Evolutionary conservation across 2,329 filamentous ascomycete species (phyloP).

Genomic region (Colletotrichum sp.): DNA sequence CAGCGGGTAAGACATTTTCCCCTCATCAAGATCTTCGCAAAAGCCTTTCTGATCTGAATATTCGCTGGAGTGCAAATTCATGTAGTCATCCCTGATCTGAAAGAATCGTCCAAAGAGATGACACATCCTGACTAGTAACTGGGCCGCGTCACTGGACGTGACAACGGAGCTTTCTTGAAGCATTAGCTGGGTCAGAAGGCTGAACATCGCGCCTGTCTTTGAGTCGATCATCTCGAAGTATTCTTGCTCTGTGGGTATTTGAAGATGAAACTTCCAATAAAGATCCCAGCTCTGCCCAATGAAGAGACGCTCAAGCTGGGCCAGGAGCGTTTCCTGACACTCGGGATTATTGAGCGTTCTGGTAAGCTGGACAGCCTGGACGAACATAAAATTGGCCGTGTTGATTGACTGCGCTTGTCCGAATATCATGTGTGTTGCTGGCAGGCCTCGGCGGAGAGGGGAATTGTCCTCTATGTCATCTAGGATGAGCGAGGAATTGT

Average conservation of each 20-base stretch:
- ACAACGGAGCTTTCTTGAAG: background rate
- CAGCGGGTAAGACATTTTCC: conserved; percentile 41
- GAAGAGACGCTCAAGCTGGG: conserved; percentile 22
- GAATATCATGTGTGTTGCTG: conserved; percentile 38
- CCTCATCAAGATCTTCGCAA: conserved; percentile 45
- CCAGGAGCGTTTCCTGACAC: conserved; percentile 26
- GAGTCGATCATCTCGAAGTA: conserved; percentile 31
- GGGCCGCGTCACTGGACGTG: background rate
- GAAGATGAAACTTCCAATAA: conserved; percentile 25
- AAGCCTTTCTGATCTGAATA: conserved; percentile 43
- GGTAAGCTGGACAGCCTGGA: conserved; percentile 25
- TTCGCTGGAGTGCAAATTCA: conserved; percentile 29
- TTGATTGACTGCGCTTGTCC: conserved; percentile 40
- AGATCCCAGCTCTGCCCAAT: conserved; percentile 32
- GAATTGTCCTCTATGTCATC: conserved; percentile 44
- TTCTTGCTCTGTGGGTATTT: conserved; percentile 24
- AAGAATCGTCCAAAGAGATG: conserved; percentile 30
- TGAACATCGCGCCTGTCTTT: conserved; percentile 27
- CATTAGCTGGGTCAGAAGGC: conserved; percentile 22
- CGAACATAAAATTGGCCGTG: conserved; percentile 32
- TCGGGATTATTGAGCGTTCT: conserved; percentile 17
- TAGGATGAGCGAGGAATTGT: conserved; percentile 22
- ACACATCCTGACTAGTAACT: background rate
- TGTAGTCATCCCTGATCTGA: conserved; percentile 37
- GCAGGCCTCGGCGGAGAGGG: conserved; percentile 33